Conservation (phyloP, 2,329 filamentous ascomycete species). For the Aspergillus sp. region DNA sequence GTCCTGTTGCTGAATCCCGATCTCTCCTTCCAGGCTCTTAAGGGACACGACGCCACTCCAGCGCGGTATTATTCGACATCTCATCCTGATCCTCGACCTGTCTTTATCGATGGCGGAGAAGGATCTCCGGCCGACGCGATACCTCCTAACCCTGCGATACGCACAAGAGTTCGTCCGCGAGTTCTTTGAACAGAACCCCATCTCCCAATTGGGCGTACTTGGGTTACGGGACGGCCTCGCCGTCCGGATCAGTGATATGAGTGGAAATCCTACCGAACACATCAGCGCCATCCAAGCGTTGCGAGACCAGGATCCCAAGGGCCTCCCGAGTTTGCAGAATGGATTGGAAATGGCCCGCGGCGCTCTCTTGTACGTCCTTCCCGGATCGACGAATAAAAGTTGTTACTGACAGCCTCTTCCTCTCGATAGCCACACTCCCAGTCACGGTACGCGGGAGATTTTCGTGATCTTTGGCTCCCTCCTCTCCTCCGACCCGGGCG, state of each 20-base stretch:
- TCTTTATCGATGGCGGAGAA: conserved; percentile 94
- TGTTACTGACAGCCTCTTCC: conserved; percentile 1
- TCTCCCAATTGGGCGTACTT: conserved; percentile 88
- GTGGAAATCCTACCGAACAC: conserved; percentile 87
- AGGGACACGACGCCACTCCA: conserved; percentile 95
- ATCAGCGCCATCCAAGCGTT: conserved; percentile 71
- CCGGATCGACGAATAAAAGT: too few species aligned
- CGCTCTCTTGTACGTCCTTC: conserved; percentile 67
- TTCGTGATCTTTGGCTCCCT: conserved; percentile 90
- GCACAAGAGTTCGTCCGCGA: conserved; percentile 85
- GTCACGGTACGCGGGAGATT: conserved; percentile 89
- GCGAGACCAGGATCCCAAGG: conserved; percentile 66
- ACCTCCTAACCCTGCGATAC: conserved; percentile 77
- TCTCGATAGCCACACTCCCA: conserved; percentile 71
- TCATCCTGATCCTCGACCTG: conserved; percentile 87
- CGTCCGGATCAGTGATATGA: conserved; percentile 80
- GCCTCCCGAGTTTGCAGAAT: conserved; percentile 84
- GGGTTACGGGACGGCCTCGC: conserved; percentile 93
- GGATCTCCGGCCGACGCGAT: conserved; percentile 84
- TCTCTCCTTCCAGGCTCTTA: conserved; percentile 60
- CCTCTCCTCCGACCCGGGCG: conserved; percentile 85
- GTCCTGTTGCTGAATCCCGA: neutral
- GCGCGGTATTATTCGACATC: conserved; percentile 94
- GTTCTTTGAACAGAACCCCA: conserved; percentile 98
- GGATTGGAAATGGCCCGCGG: conserved; percentile 93